Percentiles rank a stretch among this genome's conserved stretches.
phyloP scores from a whole-genome alignment of 176 grass and related monocot species.

The Otatea glauca region DNA sequence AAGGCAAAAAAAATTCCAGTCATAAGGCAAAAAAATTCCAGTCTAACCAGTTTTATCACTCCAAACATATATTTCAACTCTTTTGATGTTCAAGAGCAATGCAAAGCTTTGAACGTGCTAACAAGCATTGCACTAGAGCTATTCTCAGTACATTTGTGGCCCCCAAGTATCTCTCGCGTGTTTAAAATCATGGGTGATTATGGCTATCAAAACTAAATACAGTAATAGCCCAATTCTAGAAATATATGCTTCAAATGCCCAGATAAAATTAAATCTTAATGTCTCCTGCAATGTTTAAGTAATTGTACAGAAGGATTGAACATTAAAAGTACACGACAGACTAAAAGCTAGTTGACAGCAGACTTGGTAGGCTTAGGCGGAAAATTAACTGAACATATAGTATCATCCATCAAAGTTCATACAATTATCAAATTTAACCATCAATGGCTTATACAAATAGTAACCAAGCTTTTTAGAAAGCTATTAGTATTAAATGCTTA shows the following conservation, averaged over 20 bases:
- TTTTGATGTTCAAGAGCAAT: not conserved
- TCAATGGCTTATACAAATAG: not conserved
- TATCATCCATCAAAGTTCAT: not conserved
- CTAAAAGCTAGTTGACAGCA: not conserved
- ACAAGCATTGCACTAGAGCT: not conserved
- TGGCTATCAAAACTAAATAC: not conserved
- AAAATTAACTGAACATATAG: not conserved
- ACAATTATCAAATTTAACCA: not conserved
- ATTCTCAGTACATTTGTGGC: not conserved
- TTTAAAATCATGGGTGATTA: not conserved
- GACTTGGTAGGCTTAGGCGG: not conserved
- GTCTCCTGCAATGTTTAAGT: not conserved
- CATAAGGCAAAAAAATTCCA: not conserved
- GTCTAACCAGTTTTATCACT: not conserved
- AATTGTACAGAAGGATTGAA: not conserved
- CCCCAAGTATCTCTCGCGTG: not conserved
- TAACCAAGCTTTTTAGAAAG: not conserved
- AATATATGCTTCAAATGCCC: not conserved
- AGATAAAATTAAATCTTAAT: not conserved
- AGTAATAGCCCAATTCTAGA: not conserved
- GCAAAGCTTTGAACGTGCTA: not conserved
- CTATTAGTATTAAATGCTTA: conserved; percentile 32
- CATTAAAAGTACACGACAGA: not conserved
- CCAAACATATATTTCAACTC: not conserved
- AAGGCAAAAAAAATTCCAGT: not conserved